phyloP scores from a whole-genome alignment of 495 filamentous ascomycete species.

The Aspergillus asperescens region DNA sequence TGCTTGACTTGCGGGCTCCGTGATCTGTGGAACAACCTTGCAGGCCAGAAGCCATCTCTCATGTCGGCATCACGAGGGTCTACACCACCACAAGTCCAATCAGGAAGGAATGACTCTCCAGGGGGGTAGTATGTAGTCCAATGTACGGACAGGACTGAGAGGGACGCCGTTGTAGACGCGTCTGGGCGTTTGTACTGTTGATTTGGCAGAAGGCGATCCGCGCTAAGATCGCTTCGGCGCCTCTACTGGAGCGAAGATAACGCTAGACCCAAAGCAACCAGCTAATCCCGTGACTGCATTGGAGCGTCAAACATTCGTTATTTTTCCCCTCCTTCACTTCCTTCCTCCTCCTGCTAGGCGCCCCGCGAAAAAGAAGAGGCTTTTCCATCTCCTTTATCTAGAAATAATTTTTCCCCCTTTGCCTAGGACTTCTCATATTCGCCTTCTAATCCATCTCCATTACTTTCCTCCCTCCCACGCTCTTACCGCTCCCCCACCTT shows the following conservation, averaged over 20 bases:
- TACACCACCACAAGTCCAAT: neutral
- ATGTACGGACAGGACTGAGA: neutral
- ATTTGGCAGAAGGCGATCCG: slow-evolving; percentile 4
- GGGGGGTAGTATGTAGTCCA: too few species aligned
- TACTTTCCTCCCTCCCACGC: slow-evolving; percentile 24
- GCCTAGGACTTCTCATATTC: slow-evolving; percentile 10
- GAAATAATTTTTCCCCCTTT: slow-evolving; percentile 11
- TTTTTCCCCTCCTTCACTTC: slow-evolving; percentile 23
- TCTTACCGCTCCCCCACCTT: slow-evolving; percentile 17
- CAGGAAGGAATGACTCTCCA: too few species aligned
- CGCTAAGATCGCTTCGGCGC: slow-evolving; percentile 30
- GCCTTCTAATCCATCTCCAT: slow-evolving; percentile 29
- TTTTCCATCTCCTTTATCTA: slow-evolving; percentile 13
- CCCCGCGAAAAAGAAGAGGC: slow-evolving; percentile 7
- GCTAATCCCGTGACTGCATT: slow-evolving; percentile 20
- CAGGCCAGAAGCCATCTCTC: neutral
- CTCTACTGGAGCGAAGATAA: slow-evolving; percentile 14
- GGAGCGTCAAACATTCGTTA: slow-evolving; percentile 1
- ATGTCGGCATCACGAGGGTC: neutral
- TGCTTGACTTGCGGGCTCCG: neutral
- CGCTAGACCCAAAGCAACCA: slow-evolving; percentile 18
- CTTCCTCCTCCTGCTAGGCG: slow-evolving; percentile 1
- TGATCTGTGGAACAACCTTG: neutral
- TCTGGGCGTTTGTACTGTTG: slow-evolving; percentile 1
- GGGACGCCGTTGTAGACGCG: neutral